Evolutionary conservation across 352 stramenopile species (phyloP).

Genomic region (Phytophthora lateralis): DNA sequence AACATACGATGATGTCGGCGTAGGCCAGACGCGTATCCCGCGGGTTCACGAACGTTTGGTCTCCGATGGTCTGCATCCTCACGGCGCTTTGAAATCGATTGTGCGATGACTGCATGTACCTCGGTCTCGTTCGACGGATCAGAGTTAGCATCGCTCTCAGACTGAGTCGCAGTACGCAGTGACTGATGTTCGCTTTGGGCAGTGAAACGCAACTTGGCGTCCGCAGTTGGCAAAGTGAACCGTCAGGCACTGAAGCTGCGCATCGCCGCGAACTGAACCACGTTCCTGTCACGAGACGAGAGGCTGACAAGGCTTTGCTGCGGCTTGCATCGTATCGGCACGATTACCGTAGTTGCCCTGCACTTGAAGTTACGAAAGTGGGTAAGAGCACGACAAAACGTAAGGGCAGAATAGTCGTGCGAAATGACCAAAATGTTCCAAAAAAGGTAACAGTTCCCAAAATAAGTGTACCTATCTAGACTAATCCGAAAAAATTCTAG

Average conservation of each 20-base stretch:
- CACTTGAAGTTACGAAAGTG: background rate
- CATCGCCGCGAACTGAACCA: conserved; percentile 6
- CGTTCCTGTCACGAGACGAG: background rate
- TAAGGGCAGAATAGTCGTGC: too few species aligned
- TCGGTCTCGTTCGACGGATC: conserved; percentile 12
- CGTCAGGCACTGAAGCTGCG: conserved; percentile 9
- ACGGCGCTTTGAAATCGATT: conserved; percentile 39
- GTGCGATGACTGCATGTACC: conserved; percentile 2
- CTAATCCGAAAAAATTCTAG: too few species aligned
- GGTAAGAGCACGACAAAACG: too few species aligned
- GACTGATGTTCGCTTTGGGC: background rate
- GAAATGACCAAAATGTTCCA: too few species aligned
- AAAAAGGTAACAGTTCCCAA: too few species aligned
- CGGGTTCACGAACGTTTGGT: conserved; percentile 46
- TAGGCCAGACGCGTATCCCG: conserved; percentile 60
- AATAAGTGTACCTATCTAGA: too few species aligned
- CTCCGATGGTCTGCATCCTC: conserved; percentile 33
- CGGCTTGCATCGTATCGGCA: background rate
- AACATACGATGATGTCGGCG: conserved; percentile 65
- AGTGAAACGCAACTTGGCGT: conserved; percentile 12
- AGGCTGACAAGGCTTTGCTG: background rate
- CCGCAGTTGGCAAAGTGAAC: background rate
- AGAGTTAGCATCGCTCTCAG: conserved; percentile 17
- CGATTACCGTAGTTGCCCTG: conserved; percentile 1
- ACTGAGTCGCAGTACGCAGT: background rate